phyloP scores from a whole-genome alignment of 352 stramenopile genomes.

The Blastocystis sp. region DNA sequence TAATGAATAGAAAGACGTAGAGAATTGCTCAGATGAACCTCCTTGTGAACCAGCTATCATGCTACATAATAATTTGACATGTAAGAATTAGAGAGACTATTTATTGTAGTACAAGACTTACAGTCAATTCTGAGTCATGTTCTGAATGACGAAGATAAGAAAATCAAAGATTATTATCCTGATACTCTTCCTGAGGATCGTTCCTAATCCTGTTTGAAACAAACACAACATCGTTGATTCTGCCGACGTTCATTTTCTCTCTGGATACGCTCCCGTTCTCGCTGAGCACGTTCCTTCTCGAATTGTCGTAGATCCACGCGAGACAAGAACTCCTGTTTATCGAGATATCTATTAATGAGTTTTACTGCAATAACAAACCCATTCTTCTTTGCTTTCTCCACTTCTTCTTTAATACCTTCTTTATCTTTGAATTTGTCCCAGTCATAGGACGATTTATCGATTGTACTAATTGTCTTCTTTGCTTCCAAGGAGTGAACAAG shows the following conservation, averaged over 20 bases:
- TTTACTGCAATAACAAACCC: slow-evolving; percentile 72
- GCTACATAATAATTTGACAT: slow-evolving; percentile 26
- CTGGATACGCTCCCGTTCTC: slow-evolving; percentile 72
- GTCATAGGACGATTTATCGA: slow-evolving; percentile 85
- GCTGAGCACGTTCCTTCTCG: slow-evolving; percentile 82
- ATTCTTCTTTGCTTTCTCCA: slow-evolving; percentile 83
- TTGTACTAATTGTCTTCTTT: slow-evolving; percentile 83
- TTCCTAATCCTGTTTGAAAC: slow-evolving; percentile 1
- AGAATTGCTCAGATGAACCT: slow-evolving; percentile 20
- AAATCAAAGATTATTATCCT: slow-evolving; percentile 31
- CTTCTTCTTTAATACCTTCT: slow-evolving; percentile 82
- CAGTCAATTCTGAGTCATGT: slow-evolving; percentile 62
- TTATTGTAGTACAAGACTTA: slow-evolving; percentile 62
- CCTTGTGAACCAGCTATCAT: slow-evolving; percentile 25
- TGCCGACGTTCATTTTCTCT: slow-evolving; percentile 23
- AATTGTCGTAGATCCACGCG: slow-evolving; percentile 82
- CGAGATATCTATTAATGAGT: slow-evolving; percentile 75
- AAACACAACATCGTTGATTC: neutral
- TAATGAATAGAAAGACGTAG: slow-evolving; percentile 28
- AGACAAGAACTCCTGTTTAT: slow-evolving; percentile 85
- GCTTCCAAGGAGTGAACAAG: slow-evolving; percentile 77
- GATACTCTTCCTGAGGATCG: slow-evolving; percentile 40
- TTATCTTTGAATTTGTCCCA: slow-evolving; percentile 86
- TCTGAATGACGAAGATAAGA: slow-evolving; percentile 54
- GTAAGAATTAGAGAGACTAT: neutral